Conservation (phyloP, 176 grass and related monocot species). For the Secale cereale region DNA sequence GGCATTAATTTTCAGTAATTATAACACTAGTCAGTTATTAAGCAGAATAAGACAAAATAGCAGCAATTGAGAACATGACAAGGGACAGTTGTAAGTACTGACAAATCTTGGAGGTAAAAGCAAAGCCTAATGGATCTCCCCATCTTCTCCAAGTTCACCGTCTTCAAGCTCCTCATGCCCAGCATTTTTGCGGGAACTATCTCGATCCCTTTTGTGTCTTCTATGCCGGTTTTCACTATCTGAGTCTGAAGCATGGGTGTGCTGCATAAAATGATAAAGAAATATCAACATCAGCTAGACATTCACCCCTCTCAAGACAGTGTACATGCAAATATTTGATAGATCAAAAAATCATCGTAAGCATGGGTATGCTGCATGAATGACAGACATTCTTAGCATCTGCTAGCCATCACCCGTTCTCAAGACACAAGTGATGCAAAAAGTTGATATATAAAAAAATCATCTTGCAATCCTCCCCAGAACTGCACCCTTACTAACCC, state of each 20-base stretch:
- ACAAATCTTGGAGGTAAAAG: conserved; percentile 41
- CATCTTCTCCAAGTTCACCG: conserved; percentile 96
- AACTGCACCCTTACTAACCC: conserved; percentile 35
- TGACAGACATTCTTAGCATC: background rate
- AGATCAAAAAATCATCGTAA: background rate
- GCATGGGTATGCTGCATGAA: background rate
- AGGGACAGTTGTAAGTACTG: conserved; percentile 36
- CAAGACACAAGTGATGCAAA: conserved; percentile 36
- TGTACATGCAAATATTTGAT: background rate
- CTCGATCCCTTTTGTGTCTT: conserved; percentile 87
- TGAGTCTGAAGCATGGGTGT: conserved; percentile 73
- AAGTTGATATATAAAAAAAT: conserved; percentile 1
- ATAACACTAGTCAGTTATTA: conserved; percentile 17
- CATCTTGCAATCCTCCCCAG: conserved; percentile 39
- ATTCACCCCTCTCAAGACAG: background rate
- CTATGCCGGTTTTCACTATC: conserved; percentile 76
- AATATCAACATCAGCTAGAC: background rate
- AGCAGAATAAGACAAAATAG: conserved; percentile 6
- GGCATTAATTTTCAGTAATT: conserved; percentile 11
- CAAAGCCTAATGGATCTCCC: conserved; percentile 60
- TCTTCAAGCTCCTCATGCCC: conserved; percentile 88
- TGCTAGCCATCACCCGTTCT: background rate
- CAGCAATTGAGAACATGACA: conserved; percentile 31
- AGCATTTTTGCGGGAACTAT: conserved; percentile 63
- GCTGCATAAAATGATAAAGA: conserved; percentile 51